These are phyloP conservation scores for Vaccinium myrtillus DNA, from an alignment of 148 eudicot species.

Conservation along the genomic window DNA sequence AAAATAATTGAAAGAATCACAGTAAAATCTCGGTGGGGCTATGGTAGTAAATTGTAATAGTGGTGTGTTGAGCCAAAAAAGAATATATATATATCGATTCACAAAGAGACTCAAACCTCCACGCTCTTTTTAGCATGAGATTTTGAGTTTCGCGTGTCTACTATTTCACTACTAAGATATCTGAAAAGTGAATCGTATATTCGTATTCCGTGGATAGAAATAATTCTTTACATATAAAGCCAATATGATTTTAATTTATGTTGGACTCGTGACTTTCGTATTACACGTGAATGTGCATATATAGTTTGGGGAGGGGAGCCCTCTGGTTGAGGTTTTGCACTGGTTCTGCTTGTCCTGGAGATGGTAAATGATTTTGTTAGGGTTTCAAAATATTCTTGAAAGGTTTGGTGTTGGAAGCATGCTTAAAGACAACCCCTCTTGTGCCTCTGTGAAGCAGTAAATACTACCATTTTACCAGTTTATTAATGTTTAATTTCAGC, in stretches of 20 bases:
- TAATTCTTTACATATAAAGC: neutral
- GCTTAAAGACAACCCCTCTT: neutral
- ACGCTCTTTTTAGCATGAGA: neutral
- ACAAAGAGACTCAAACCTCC: neutral
- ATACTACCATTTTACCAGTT: neutral
- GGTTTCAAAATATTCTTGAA: conserved; percentile 3
- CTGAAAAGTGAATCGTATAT: neutral
- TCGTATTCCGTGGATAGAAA: neutral
- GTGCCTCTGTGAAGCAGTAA: neutral
- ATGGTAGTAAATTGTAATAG: neutral
- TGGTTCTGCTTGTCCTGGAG: neutral
- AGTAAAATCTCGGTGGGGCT: conserved; percentile 20
- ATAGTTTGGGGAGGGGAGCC: neutral
- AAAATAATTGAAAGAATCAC: conserved; percentile 2
- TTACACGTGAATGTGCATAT: neutral
- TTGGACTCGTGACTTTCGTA: neutral
- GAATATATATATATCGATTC: neutral
- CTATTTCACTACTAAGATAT: neutral
- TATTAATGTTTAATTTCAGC: neutral
- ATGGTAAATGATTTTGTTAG: neutral
- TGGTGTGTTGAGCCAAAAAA: neutral
- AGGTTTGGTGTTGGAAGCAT: conserved; percentile 15
- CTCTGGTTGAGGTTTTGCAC: neutral
- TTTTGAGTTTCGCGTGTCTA: neutral
- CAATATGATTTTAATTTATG: neutral